Evolutionary conservation across 176 grass and related monocot species (phyloP).

Genomic region (Aegilops sharonensis): DNA sequence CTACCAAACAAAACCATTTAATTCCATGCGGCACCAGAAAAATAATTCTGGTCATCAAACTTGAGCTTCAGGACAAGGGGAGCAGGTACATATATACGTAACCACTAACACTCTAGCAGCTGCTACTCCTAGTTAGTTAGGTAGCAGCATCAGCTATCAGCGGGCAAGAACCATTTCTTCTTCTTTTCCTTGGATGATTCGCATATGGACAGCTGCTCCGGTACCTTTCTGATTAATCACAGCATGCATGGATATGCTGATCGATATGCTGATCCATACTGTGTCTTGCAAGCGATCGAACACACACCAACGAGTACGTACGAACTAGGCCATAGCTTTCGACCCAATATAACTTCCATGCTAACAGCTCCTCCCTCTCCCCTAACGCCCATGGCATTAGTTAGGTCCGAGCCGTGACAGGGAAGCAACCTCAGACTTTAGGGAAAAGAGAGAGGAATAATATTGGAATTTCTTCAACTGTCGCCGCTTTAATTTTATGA

Average conservation of each 20-base stretch:
- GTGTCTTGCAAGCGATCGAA: slow-evolving; percentile 34
- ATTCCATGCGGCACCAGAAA: not conserved
- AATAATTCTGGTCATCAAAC: not conserved
- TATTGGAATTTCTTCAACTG: not conserved
- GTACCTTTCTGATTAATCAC: not conserved
- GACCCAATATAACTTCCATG: not conserved
- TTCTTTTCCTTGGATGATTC: not conserved
- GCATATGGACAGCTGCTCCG: not conserved
- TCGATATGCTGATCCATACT: not conserved
- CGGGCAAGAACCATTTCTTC: not conserved
- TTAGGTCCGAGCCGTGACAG: not conserved
- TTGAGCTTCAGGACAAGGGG: not conserved
- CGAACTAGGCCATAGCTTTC: no score
- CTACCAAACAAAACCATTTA: not conserved
- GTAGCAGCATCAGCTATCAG: no score
- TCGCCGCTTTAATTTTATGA: not conserved
- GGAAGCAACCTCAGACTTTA: slow-evolving; percentile 12
- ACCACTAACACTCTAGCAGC: not conserved
- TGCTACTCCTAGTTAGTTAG: no score
- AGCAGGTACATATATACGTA: not conserved
- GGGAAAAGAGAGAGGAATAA: not conserved
- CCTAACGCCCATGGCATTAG: not conserved
- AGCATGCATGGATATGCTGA: not conserved
- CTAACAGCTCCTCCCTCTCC: not conserved
- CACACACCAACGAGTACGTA: not conserved